Percentiles rank a stretch among this genome's conserved stretches.
Evolutionary conservation across 768 basidiomycete genomes (phyloP).

Genomic region (Amanita molliuscula): DNA sequence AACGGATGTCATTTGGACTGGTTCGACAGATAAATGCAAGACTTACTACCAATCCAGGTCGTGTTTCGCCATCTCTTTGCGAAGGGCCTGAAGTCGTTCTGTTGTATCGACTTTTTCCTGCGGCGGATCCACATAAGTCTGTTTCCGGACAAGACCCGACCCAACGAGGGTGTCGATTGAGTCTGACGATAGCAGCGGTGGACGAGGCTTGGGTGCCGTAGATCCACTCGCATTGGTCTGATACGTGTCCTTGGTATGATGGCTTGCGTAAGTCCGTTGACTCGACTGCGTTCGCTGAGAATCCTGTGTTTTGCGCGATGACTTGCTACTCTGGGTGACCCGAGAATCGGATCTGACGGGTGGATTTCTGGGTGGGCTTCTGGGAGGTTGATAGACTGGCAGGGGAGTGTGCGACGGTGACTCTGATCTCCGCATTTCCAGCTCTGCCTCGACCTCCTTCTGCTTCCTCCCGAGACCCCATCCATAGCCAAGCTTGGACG

Average conservation of each 20-base stretch:
- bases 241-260: conserved; percentile 15
- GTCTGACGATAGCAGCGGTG: conserved; percentile 39
- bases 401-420: conserved; percentile 7
- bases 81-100: conserved; percentile 48
- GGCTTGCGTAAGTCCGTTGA: conserved; percentile 11
- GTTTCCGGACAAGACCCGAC: conserved; percentile 60
- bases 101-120: conserved; percentile 46
- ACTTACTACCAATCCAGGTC: conserved; percentile 70
- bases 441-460: conserved; percentile 25
- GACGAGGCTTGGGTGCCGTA: conserved; percentile 26
- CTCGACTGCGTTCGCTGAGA: conserved; percentile 18
- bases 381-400: conserved; percentile 10
- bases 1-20: conserved; percentile 7
- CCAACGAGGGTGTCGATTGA: conserved; percentile 70
- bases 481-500: conserved; percentile 61
- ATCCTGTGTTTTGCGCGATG: conserved; percentile 23
- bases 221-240: conserved; percentile 19
- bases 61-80: conserved; percentile 58
- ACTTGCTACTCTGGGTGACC: conserved; percentile 27
- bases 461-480: conserved; percentile 55
- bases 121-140: conserved; percentile 49
- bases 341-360: conserved; percentile 27
- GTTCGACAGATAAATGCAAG: not conserved
- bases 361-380: conserved; percentile 11
- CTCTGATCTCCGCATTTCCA: conserved; percentile 19